phyloP scores from a whole-genome alignment of 2,329 filamentous ascomycete species.

The Fusarium succisae region DNA sequence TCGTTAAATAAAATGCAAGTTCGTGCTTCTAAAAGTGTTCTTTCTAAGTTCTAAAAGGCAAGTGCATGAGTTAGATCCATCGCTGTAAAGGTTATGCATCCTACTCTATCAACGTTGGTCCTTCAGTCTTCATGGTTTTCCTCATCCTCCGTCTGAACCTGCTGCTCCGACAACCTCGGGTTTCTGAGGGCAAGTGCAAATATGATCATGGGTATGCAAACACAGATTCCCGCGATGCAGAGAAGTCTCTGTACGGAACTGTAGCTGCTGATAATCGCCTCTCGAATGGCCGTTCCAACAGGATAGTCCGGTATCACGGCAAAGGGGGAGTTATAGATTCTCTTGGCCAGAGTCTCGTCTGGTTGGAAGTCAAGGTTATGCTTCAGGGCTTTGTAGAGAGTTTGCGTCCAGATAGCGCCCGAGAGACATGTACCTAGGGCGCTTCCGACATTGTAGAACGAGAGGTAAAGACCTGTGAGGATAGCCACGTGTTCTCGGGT shows the following conservation, averaged over 20 bases:
- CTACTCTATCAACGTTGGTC: not conserved
- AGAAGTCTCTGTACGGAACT: conserved; percentile 56
- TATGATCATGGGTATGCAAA: conserved; percentile 58
- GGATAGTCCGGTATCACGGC: conserved; percentile 46
- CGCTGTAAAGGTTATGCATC: not conserved
- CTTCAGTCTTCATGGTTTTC: not conserved
- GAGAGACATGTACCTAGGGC: conserved; percentile 54
- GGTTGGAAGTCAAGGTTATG: conserved; percentile 47
- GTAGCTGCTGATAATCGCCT: conserved; percentile 57
- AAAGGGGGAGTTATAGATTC: conserved; percentile 52
- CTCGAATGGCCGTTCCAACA: conserved; percentile 55
- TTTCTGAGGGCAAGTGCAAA: conserved; percentile 56
- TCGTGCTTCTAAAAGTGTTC: not conserved
- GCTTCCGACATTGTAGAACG: conserved; percentile 54
- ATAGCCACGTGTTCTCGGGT: conserved; percentile 51
- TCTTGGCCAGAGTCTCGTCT: conserved; percentile 48
- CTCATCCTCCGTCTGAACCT: conserved; percentile 38
- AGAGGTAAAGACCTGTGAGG: conserved; percentile 51
- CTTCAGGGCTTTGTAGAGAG: conserved; percentile 47
- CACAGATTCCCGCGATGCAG: conserved; percentile 55
- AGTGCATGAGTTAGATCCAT: not conserved
- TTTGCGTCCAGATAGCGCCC: conserved; percentile 55
- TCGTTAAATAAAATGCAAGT: not conserved
- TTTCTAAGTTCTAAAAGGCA: not conserved
- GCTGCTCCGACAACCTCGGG: conserved; percentile 54